Evolutionary conservation across 1,284 basidiomycete genomes (phyloP).

Genomic region (Sphaerobolus stellatus): DNA sequence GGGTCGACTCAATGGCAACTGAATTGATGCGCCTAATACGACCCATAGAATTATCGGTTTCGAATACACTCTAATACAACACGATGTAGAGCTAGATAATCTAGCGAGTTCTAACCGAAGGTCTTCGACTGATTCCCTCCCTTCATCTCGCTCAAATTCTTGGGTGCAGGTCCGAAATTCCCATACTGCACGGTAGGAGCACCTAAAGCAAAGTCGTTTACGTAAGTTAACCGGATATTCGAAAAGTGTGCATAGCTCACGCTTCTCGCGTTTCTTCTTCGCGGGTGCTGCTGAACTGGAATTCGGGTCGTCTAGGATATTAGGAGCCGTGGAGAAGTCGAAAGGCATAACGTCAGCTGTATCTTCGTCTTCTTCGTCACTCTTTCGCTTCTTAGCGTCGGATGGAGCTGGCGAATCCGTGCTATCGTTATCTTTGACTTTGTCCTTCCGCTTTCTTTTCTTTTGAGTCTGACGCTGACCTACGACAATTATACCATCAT

Average conservation of each 20-base stretch:
- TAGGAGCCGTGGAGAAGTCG: conserved; percentile 73
- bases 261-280: conserved; percentile 49
- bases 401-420: neutral
- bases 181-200: conserved; percentile 46
- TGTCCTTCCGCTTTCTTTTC: conserved; percentile 50
- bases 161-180: conserved; percentile 66
- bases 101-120: no score
- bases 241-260: conserved; percentile 31
- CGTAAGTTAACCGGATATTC: neutral
- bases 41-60: no score
- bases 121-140: conserved; percentile 71
- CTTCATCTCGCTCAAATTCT: conserved; percentile 64
- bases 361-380: conserved; percentile 22
- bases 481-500: conserved; percentile 70
- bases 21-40: no score
- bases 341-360: conserved; percentile 49
- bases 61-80: no score
- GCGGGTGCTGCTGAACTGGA: conserved; percentile 33
- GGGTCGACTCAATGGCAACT: no score
- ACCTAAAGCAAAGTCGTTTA: conserved; percentile 14
- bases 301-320: conserved; percentile 71
- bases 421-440: neutral
- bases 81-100: no score
- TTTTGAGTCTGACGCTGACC: conserved; percentile 62
- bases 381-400: conserved; percentile 23